Conservation (phyloP, 495 filamentous ascomycete species). For the Bryoglossum gracile region DNA sequence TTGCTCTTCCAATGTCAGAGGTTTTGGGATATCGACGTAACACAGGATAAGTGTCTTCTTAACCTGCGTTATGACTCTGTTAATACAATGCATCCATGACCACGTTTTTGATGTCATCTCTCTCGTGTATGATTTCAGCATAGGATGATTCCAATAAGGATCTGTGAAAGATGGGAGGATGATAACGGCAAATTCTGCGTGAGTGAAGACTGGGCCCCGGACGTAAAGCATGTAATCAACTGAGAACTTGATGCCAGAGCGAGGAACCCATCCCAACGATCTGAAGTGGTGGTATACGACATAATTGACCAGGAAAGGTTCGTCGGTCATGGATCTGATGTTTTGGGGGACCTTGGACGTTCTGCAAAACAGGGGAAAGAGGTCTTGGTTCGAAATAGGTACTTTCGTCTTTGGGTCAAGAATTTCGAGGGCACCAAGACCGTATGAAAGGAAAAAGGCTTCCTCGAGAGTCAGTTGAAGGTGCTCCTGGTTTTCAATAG, state of each 20-base stretch:
- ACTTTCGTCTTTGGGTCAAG: slow-evolving; percentile 45
- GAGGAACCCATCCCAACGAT: slow-evolving; percentile 92
- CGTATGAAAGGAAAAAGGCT: slow-evolving; percentile 84
- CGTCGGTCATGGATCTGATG: slow-evolving; percentile 48
- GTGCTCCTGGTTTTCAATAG: slow-evolving; percentile 73
- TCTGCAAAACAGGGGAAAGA: slow-evolving; percentile 59
- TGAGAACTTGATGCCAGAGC: slow-evolving; percentile 89
- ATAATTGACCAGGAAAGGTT: slow-evolving; percentile 81
- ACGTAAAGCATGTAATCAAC: slow-evolving; percentile 92
- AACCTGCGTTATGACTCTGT: slow-evolving; percentile 84
- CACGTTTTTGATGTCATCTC: slow-evolving; percentile 51
- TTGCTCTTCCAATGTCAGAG: slow-evolving; percentile 37
- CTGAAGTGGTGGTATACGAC: slow-evolving; percentile 94
- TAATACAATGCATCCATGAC: slow-evolving; percentile 90
- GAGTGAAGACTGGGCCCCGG: slow-evolving; percentile 87
- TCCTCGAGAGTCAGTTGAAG: slow-evolving; percentile 87
- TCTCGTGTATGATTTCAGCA: slow-evolving; percentile 29
- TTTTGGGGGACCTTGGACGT: slow-evolving; percentile 58
- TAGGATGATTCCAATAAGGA: slow-evolving; percentile 52
- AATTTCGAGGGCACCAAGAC: slow-evolving; percentile 68
- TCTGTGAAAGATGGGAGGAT: slow-evolving; percentile 77
- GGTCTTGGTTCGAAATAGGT: slow-evolving; percentile 40
- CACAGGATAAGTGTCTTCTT: slow-evolving; percentile 79
- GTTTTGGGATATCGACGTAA: slow-evolving; percentile 87
- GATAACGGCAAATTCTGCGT: slow-evolving; percentile 85